Percentiles rank a stretch among this genome's conserved stretches.
These are phyloP conservation scores for Caloboletus firmus DNA, from an alignment of 1,284 basidiomycete species.

Conservation along the genomic window DNA sequence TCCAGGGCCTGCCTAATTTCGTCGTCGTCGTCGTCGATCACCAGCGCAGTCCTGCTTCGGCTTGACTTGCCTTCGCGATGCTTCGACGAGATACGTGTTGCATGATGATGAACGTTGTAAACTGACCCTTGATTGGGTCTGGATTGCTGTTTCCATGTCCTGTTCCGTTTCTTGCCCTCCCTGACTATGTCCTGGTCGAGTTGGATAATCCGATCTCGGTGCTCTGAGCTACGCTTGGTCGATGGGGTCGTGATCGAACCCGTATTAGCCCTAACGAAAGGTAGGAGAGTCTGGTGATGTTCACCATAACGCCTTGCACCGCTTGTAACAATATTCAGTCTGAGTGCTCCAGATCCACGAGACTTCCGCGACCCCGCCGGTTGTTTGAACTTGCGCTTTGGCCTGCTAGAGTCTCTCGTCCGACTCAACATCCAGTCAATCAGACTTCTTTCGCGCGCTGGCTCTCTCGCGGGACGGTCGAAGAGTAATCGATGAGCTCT, in stretches of 20 bases:
- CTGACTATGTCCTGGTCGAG: conserved; percentile 2
- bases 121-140: conserved; percentile 15
- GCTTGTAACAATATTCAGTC: conserved; percentile 39
- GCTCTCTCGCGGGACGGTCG: conserved; percentile 25
- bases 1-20: conserved; percentile 46
- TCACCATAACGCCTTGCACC: conserved; percentile 36
- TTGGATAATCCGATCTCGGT: conserved; percentile 1
- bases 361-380: conserved; percentile 7
- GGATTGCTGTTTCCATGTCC: conserved; percentile 11
- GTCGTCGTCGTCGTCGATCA: conserved; percentile 43
- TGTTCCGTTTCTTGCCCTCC: conserved; percentile 13
- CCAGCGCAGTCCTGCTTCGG: conserved; percentile 11
- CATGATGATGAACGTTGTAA: conserved; percentile 27
- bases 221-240: conserved; percentile 6
- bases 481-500: conserved; percentile 33
- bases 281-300: conserved; percentile 42
- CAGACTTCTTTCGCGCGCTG: conserved; percentile 42
- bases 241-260: conserved; percentile 5
- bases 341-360: conserved; percentile 9
- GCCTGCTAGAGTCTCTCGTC: conserved; percentile 35
- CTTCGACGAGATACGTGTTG: conserved; percentile 31
- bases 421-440: conserved; percentile 62
- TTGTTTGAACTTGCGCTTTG: conserved; percentile 13
- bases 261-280: conserved; percentile 23
- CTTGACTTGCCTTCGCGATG: conserved; percentile 16